Base-by-base conservation (phyloP, 441 rosid species). In the Eutrema salsugineum region DNA sequence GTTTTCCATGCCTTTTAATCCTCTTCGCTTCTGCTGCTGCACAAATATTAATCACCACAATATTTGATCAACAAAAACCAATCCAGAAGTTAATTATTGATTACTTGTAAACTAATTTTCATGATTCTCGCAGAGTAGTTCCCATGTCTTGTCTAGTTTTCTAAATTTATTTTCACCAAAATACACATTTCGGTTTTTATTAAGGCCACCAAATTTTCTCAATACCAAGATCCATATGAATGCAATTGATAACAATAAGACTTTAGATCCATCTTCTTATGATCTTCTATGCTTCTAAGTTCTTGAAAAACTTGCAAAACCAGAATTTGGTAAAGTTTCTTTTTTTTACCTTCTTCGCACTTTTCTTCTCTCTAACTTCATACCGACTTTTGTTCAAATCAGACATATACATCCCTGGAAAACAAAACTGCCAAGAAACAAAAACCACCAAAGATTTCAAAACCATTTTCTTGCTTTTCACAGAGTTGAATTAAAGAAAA, bases 351-450 rank as follows among this genome's bases (percentile, higher is more conserved):
- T 85, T 85, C 82, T 82, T 83, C 8, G 43, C 86, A 77, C 80
- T 68, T 65, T 83, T 85, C 89, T 85, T 85, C 82, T 85, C 89
- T 70, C 89, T 75, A 63, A 85, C 89, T 66, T 85, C 89, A 60
- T 85, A 85, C 38, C 89, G 69, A 59, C 82, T 75, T 80, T 80
- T 83, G 4, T 81, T 77, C 79, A 85, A 71, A 48, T 85, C 87
- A 22, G 89, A 72, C 8, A 85, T 74, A 84, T 83, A 85, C 86
- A 82, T 75, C 71, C 89, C 89, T 38, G 89, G 89, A 66, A 78
- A 83, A 77, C 87, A 83, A 75, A 77, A 83, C 89, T 85, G 86
- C 84, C 77, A 51, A 5, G 59, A 66, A 35, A 61, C 19, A 75
- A 17, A 22, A 20, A 27, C 6, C 15, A 44, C 50, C 50, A 16